These are phyloP conservation scores for Phytophthora palmivora DNA, from an alignment of 352 stramenopile genomes.

Conservation along the genomic window DNA sequence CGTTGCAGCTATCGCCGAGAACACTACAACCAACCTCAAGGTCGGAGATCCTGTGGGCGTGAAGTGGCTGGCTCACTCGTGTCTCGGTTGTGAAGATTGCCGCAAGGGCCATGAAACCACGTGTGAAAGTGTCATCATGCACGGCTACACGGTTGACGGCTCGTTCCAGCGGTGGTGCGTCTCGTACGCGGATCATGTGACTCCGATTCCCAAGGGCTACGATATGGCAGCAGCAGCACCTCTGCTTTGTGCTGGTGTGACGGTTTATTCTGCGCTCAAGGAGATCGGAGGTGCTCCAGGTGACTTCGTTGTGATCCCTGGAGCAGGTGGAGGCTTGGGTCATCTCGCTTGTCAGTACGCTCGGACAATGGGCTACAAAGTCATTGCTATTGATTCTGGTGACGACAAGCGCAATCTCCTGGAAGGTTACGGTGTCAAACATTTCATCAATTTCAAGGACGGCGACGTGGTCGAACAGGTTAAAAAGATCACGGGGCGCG, in stretches of 20 bases:
- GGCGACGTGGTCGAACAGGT: conserved; percentile 52
- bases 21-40: conserved; percentile 51
- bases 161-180: conserved; percentile 72
- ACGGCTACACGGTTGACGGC: conserved; percentile 48
- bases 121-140: conserved; percentile 44
- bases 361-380: conserved; percentile 60
- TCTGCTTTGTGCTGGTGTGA: conserved; percentile 89
- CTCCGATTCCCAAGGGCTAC: conserved; percentile 70
- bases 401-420: conserved; percentile 68
- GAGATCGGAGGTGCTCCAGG: conserved; percentile 50
- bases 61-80: conserved; percentile 55
- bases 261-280: conserved; percentile 79
- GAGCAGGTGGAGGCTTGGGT: conserved; percentile 72
- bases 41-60: conserved; percentile 56
- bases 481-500: conserved; percentile 42
- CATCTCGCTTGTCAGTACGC: conserved; percentile 84
- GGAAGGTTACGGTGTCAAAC: conserved; percentile 60
- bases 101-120: conserved; percentile 57
- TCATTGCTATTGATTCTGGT: conserved; percentile 73
- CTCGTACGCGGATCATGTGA: conserved; percentile 79
- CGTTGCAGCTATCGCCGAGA: conserved; percentile 46
- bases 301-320: conserved; percentile 64
- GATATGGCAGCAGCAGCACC: conserved; percentile 53
- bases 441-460: conserved; percentile 77
- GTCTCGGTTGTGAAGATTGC: conserved; percentile 57